Evolutionary conservation across 1,284 basidiomycete species (phyloP), one percentile per base, ranked within the genome.

Genomic region (Tilletia caries): DNA sequence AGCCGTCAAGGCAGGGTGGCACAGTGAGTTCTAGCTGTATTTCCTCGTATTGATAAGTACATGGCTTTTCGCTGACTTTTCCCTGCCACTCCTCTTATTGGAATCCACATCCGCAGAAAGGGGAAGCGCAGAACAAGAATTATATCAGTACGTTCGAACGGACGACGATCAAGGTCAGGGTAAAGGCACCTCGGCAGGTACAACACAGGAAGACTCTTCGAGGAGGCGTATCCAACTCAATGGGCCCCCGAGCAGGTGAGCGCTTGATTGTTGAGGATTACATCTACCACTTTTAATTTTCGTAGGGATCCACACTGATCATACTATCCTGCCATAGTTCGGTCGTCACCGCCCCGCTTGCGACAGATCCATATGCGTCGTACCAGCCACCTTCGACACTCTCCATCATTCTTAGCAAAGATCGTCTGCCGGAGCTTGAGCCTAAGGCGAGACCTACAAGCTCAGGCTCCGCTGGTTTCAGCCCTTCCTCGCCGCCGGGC

Each of bases 371-470:
- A 25, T 18, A 44, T 29, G n/a, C 64, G 13, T 65, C 64, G 4
- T 65, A 65, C 64, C 43, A 25, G 10, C 64, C 64, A n/a, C 64
- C 64, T n/a, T 43, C 34, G 3, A 44, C 64, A 15, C 64, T 65
- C 10, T 44, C 64, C 41, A 46, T 65, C 64, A n/a, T 44, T 3
- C 64, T 65, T 18, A 44, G 41, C 41, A 65, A 65, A 25, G 64
- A 65, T 6, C 64, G 64, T n/a, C 37, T 65, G 25, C 41, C 64
- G 12, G 64, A 65, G 41, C 64, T 65, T 37, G 64, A 65, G 64
- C 64, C 64, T 2, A 65, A 65, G 44, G 34, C 41, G 18, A 43
- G 25, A 25, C 64, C 64, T 4, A 27, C 33, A 34, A 23, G 52
- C 32, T 20, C 58, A 34, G 32, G 29, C 48, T n/a, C 37, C 10